Base-by-base conservation (phyloP, 2,329 filamentous ascomycete species). In the Colletotrichum aenigma region DNA sequence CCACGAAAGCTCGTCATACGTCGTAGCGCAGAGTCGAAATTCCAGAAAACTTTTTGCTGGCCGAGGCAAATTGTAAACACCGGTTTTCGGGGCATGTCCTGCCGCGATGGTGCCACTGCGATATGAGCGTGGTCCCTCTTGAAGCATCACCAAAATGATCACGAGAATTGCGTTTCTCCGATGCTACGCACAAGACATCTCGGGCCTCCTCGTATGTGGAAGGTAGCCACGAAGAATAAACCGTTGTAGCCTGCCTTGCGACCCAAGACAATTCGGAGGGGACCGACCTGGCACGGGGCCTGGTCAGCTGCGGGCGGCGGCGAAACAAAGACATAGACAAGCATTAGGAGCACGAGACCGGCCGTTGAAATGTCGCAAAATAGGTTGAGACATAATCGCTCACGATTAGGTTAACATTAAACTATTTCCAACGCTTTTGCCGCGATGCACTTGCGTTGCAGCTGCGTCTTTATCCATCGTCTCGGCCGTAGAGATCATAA, bases 351-450 rank as follows among this genome's bases (percentile, higher is more conserved):
- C 66, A 66, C 70, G 70, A 76, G 66, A 38, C 32, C 32, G 18
- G 36, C 66, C 71, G 74, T 70, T 74, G 48, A 62, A n/a, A 74
- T 70, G 71, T 74, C 71, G 74, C 71, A 66, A 70, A 61, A n/a
- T 56, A 52, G 66, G 36, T 43, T 74, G 71, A 74, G 74, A 76
- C 74, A 74, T 28, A 58, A 38, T 26, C 28, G 36, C 34, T 24
- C 71, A 66, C 60, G 52, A 74, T 76, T 74, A 70, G 60, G 71
- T 74, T 67, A 62, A 56, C 66, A 76, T 65, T 70, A 58, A 61
- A 28, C 24, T 56, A 55, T 62, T 48, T 62, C 48, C 60, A 60
- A 38, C 24, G 36, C 70, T 62, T 52, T 28, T 74, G 74, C 71
- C 61, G 60, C 52, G n/a, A 69, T 30, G 61, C 36, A 60, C 10